These are phyloP conservation scores for Arthroderma sp. DNA, from an alignment of 2,329 filamentous ascomycete genomes.

Conservation along the genomic window DNA sequence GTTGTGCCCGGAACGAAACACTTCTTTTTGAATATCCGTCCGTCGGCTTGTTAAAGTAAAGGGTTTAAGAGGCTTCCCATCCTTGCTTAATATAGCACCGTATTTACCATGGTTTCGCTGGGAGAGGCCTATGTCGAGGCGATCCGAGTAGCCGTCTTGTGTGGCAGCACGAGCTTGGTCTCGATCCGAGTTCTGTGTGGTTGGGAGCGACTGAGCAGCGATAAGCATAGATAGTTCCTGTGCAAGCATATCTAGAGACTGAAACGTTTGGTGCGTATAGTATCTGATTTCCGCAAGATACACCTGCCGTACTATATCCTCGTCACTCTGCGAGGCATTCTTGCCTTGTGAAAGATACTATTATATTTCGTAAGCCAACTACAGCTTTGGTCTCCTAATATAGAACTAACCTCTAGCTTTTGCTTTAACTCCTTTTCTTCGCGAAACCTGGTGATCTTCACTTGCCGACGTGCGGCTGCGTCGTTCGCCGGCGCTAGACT, in stretches of 20 bases:
- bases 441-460: constrained; percentile 74
- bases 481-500: constrained; percentile 54
- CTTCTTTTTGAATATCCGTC: constrained; percentile 60
- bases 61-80: constrained; percentile 76
- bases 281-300: constrained; percentile 64
- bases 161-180: constrained; percentile 23
- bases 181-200: constrained; percentile 23
- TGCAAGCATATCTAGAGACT: constrained; percentile 72
- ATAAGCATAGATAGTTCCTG: constrained; percentile 74
- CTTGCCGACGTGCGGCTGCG: constrained; percentile 57
- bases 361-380: constrained; percentile 11
- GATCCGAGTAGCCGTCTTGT: constrained; percentile 47
- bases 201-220: constrained; percentile 43
- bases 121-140: constrained; percentile 54
- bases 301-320: constrained; percentile 67
- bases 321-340: constrained; percentile 55
- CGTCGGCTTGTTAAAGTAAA: constrained; percentile 75
- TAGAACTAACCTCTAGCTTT: constrained; percentile 53
- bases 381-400: constrained; percentile 13
- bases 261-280: constrained; percentile 66
- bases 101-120: constrained; percentile 31
- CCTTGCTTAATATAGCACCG: constrained; percentile 62
- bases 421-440: constrained; percentile 75
- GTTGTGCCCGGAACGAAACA: constrained; percentile 85
- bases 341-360: constrained; percentile 49